A percentile compares a stretch with the other conserved stretches of the same genome.
These are phyloP conservation scores for Gonapodya prolifera DNA, from an alignment of 192 early-diverging fungal genomes.

Conservation along the genomic window DNA sequence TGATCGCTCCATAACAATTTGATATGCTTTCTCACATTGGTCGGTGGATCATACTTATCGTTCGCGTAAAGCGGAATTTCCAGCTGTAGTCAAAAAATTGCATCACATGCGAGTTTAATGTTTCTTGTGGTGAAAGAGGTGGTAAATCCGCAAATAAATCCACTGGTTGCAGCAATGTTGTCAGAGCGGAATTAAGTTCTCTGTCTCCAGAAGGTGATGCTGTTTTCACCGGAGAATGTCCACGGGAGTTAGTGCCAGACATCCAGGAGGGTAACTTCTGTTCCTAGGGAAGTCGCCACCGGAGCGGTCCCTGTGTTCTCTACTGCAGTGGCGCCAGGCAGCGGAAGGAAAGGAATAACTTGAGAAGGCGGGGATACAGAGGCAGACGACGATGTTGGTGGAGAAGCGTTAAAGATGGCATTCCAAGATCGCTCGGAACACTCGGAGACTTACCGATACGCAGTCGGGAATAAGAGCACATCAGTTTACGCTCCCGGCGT, in stretches of 20 bases:
- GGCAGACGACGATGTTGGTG: no score
- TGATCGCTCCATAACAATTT: neutral
- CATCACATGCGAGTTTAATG: neutral
- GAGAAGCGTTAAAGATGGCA: no score
- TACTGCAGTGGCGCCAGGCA: neutral
- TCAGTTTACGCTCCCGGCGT: neutral
- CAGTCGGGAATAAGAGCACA: neutral
- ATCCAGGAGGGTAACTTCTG: no score
- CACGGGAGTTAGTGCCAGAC: no score
- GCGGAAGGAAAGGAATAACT: neutral
- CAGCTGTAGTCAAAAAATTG: neutral
- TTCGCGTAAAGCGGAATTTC: neutral
- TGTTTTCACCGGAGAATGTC: no score
- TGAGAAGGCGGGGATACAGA: neutral
- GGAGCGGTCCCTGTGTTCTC: neutral
- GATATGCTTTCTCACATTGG: neutral
- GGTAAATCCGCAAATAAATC: neutral
- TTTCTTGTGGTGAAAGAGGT: neutral
- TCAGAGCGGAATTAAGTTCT: no score
- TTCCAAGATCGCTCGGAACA: no score
- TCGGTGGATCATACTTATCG: neutral
- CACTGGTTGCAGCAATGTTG: neutral
- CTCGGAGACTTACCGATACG: no score
- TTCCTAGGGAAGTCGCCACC: neutral
- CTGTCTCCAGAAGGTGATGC: no score